phyloP scores from a whole-genome alignment of 441 rosid genomes.

The Gossypium lobatum region DNA sequence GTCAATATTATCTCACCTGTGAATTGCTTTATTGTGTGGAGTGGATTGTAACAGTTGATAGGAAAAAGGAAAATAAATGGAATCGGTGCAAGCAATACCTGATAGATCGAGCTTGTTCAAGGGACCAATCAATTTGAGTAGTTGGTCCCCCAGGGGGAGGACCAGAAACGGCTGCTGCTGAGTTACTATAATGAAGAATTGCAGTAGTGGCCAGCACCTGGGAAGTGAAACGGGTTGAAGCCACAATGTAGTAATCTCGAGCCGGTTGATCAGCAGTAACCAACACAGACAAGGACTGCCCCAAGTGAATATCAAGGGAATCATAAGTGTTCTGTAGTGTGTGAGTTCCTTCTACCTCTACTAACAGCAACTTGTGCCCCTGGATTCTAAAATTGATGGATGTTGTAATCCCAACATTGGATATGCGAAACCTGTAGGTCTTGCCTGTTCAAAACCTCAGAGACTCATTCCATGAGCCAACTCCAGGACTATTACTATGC shows the following conservation, averaged over 20 bases:
- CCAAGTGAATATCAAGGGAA: constrained; percentile 64
- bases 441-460: constrained; percentile 33
- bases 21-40: neutral
- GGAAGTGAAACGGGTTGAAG: constrained; percentile 58
- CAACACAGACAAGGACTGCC: constrained; percentile 71
- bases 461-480: neutral
- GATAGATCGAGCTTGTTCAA: constrained; percentile 65
- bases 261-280: constrained; percentile 59
- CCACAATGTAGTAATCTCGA: constrained; percentile 54
- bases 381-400: constrained; percentile 72
- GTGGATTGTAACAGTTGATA: neutral
- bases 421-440: constrained; percentile 69
- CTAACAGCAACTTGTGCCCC: constrained; percentile 63
- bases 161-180: constrained; percentile 49
- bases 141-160: constrained; percentile 60
- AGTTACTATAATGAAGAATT: constrained; percentile 57
- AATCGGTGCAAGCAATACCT: constrained; percentile 30
- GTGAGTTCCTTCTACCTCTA: constrained; percentile 83
- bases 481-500: neutral
- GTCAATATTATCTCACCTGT: neutral
- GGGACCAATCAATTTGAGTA: constrained; percentile 56
- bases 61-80: neutral
- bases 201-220: constrained; percentile 50
- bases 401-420: constrained; percentile 57
- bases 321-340: constrained; percentile 60